Base-by-base conservation (phyloP, 176 grass and related monocot species). In the Eleusine indica region DNA sequence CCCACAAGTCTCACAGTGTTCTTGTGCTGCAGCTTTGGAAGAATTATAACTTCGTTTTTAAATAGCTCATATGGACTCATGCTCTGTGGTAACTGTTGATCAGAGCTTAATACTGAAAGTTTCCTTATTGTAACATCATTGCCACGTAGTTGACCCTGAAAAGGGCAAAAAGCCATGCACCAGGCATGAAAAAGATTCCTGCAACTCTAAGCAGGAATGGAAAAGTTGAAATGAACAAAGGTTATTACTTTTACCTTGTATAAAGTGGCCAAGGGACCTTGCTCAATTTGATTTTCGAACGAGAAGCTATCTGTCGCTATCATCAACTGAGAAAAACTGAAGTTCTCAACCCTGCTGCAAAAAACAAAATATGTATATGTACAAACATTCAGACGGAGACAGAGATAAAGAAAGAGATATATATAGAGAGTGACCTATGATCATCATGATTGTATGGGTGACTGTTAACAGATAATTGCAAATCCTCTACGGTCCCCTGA, bases 111-210 rank as follows among this genome's bases (percentile, higher is more conserved):
- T 29, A 68, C 8, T 21, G 62, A 68, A 9, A 68, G 16, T 6
- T 19, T 75, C 32, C 54, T 76, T n/a, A 76, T 41, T 0, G 72
- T 76, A 18, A 84, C 62, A 16, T 84, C 9, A 35, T 14, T 58
- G 19, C 82, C 73, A 11, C 42, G 22, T 58, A 84, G 17, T 44
- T n/a, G 64, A 68, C 73, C 82, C 82, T 84, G 62, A n/a, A 76
- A 39, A 56, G 44, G 1, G 7, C 7, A 9, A 46, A 46, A 46
- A 9, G 5, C 44, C 1, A 43, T 43, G 0, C 2, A 43, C 2
- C 41, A 43, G 41, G 3, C 7, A 43, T 6, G 41, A 7, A 6
- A 7, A 43, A 43, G 7, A 43, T 43, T 43, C 41, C 41, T 43
- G 2, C 7, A 43, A 43, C 7, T 43, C 7, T 6, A 46, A 46